Conservation (phyloP, 129 eudicot species). For the Lactuca saligna region DNA sequence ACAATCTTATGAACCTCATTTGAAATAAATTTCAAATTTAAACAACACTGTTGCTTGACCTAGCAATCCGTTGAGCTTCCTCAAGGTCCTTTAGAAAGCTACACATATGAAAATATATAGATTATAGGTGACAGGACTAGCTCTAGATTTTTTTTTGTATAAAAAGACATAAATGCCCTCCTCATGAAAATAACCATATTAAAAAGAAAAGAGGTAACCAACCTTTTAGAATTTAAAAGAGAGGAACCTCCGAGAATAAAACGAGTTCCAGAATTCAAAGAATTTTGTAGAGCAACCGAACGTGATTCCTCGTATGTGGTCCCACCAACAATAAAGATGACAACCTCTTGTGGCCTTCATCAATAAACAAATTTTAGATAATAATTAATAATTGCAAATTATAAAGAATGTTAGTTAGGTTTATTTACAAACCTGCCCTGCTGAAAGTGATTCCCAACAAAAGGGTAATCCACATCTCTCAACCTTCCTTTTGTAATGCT, state of each 20-base stretch:
- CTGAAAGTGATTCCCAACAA: conserved; percentile 91
- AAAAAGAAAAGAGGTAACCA: conserved; percentile 2
- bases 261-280: conserved; percentile 82
- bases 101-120: conserved; percentile 18
- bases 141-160: too few relatives aligned
- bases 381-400: too few relatives aligned
- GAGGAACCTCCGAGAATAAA: conserved; percentile 89
- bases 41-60: conserved; percentile 59
- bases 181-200: too few relatives aligned
- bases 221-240: conserved; percentile 90
- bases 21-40: conserved; percentile 26
- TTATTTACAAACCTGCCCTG: conserved; percentile 67
- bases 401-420: neutral
- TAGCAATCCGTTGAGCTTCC: conserved; percentile 83
- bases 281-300: conserved; percentile 72
- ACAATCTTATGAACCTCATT: conserved; percentile 21
- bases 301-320: conserved; percentile 96
- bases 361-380: neutral
- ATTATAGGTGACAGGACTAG: too few relatives aligned
- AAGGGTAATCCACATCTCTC: conserved; percentile 94
- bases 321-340: conserved; percentile 91
- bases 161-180: too few relatives aligned
- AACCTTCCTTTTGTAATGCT: conserved; percentile 92
- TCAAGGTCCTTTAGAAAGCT: conserved; percentile 95
- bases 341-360: conserved; percentile 89